Evolutionary conservation across 139 green algal species (phyloP), one percentile per base, ranked within the genome.

Genomic region (Edaphochlamys debaryana): DNA sequence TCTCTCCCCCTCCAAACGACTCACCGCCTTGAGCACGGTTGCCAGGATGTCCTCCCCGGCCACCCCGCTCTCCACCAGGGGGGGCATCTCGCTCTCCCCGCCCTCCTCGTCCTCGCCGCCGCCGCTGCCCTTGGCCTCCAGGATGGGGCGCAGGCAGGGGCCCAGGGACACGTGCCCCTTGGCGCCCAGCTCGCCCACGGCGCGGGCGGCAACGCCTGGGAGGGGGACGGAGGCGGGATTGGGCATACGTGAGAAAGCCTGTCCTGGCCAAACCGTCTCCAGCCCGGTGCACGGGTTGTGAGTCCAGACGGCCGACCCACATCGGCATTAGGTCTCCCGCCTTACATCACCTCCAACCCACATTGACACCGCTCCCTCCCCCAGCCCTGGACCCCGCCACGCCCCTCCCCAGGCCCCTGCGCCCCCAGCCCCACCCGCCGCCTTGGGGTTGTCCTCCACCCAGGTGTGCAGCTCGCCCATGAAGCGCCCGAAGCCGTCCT

Each of bases 371-470:
- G n/a, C n/a, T n/a, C n/a, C n/a, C n/a, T n/a, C n/a, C n/a, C n/a
- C n/a, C n/a, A n/a, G n/a, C n/a, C n/a, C n/a, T n/a, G n/a, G n/a
- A n/a, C n/a, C n/a, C n/a, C n/a, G n/a, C n/a, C n/a, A n/a, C n/a
- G n/a, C n/a, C n/a, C n/a, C n/a, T n/a, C n/a, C n/a, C n/a, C n/a
- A n/a, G n/a, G n/a, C n/a, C n/a, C n/a, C n/a, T n/a, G n/a, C n/a
- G 37, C 19, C 36, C 67, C n/a, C 48, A 30, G 25, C 0, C 75
- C 4, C 32, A 71, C 75, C 77, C 60, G 66, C 78, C 2, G 78
- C 78, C 64, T 84, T 84, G 30, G 78, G 78, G 36, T 84, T 84
- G 78, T 84, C 78, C 78, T 84, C 78, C 22, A 68, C 50, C 78
- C 64, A 75, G 2, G 66, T 77, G 52, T 84, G 41, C 36, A 84